phyloP scores from a whole-genome alignment of 371 early-diverging fungal species.

The Apophysomyces elegans region DNA sequence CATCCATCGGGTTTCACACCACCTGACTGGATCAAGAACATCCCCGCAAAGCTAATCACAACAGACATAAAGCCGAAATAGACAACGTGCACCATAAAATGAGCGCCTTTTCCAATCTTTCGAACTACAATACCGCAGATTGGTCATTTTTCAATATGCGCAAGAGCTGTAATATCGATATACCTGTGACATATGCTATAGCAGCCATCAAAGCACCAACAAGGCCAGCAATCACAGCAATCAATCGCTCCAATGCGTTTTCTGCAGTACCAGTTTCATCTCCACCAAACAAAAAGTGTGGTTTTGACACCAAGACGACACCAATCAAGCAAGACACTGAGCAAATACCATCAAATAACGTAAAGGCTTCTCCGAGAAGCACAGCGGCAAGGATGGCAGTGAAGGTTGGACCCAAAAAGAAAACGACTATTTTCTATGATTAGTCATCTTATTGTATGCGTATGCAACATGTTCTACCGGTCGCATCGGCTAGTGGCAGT shows the following conservation, averaged over 20 bases:
- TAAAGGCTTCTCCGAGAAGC: conserved; percentile 64
- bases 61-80: conserved; percentile 76
- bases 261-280: conserved; percentile 1
- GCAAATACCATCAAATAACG: conserved; percentile 55
- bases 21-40: conserved; percentile 31
- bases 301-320: conserved; percentile 66
- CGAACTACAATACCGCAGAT: conserved; percentile 43
- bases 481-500: conserved; percentile 78
- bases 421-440: conserved; percentile 46
- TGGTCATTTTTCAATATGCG: neutral
- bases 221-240: conserved; percentile 52
- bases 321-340: conserved; percentile 63
- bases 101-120: conserved; percentile 64
- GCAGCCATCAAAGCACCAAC: conserved; percentile 63
- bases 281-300: conserved; percentile 57
- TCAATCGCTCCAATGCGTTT: conserved; percentile 17
- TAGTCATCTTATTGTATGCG: conserved; percentile 2
- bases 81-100: conserved; percentile 73
- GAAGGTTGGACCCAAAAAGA: conserved; percentile 78
- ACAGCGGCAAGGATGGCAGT: conserved; percentile 69
- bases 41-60: conserved; percentile 34
- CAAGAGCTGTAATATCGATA: neutral
- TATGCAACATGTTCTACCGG: conserved; percentile 38
- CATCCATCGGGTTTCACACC: conserved; percentile 25
- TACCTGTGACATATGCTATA: conserved; percentile 62